Evolutionary conservation across 345 rosid species (phyloP), one percentile per base, ranked within the genome.

Genomic region (Citrus inodora): DNA sequence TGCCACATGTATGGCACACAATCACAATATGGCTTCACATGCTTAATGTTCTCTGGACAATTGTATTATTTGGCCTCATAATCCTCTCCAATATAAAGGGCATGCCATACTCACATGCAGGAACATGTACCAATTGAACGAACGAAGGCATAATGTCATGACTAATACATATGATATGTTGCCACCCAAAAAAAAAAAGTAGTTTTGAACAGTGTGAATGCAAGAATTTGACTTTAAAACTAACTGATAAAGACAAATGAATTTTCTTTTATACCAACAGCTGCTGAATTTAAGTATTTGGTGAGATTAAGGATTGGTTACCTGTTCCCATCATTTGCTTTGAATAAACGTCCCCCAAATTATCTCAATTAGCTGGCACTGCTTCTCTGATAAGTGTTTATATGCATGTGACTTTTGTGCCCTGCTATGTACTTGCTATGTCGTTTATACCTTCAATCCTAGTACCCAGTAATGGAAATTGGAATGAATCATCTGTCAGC

Each of bases 81-180:
- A 22, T n/a, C 24, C n/a, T 25, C 24, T 2, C 17, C 8, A 7
- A 40, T 0, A 55, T 30, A 28, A 62, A 42, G 24, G n/a, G 7
- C 61, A 48, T 32, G 63, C 42, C 16, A 4, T 48, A 22, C 21
- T 75, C 63, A 75, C 78, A 75, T 75, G 78, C 71, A 30, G 65
- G n/a, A 64, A 37, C 78, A 75, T 48, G 78, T 48, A 19, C 70
- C 17, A 13, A 46, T 46, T 46, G 17, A 10, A 51, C 7, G 17
- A 30, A 48, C 55, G 17, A 24, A 0, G 19, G 13, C 55, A 25
- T 0, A 60, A 4, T 48, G 11, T 30, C 46, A 46, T 64, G 69
- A 67, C 40, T 40, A 64, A 60, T 14, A 21, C 67, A 40, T 53
- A 53, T 73, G 24, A 11, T 73, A 6, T 73, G 10, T 73, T 73